Evolutionary conservation across 2,329 filamentous ascomycete genomes (phyloP).

Genomic region (Thermothelomyces thermophilus): DNA sequence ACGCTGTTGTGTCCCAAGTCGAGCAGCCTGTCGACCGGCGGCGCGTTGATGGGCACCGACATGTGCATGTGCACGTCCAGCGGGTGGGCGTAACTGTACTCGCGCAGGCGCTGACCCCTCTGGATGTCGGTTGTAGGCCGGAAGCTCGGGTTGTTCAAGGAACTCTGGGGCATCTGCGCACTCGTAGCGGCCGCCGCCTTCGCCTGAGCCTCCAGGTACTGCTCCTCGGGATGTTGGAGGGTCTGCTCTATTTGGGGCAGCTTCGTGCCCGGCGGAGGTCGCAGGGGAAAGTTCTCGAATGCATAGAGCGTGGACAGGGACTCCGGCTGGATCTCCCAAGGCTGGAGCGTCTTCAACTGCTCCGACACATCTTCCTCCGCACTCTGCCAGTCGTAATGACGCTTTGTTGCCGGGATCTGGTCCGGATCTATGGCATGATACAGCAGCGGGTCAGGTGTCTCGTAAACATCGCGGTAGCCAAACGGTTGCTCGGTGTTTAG

Average conservation of each 20-base stretch:
- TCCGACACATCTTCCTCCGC: neutral
- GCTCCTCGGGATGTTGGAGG: no score
- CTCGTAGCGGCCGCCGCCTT: neutral
- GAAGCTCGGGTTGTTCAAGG: no score
- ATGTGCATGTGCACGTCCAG: conserved; percentile 24
- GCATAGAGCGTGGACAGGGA: neutral
- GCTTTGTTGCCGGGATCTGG: neutral
- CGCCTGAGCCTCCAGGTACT: no score
- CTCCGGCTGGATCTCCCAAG: conserved; percentile 7
- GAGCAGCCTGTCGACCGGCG: conserved; percentile 33
- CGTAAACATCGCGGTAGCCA: conserved; percentile 20
- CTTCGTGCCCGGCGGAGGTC: neutral
- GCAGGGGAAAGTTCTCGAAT: neutral
- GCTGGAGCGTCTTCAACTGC: conserved; percentile 9
- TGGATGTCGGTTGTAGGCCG: no score
- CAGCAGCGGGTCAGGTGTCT: neutral
- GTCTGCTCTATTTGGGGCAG: no score
- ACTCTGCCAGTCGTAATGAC: conserved; percentile 19
- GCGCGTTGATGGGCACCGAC: conserved; percentile 32
- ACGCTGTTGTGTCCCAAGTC: conserved; percentile 23
- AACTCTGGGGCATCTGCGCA: no score
- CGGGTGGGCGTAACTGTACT: conserved; percentile 25
- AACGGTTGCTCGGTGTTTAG: conserved; percentile 12
- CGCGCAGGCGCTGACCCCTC: no score
- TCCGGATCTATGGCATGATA: neutral